Base-by-base conservation (phyloP, 495 filamentous ascomycete genomes). In the Penicillium manginii region DNA sequence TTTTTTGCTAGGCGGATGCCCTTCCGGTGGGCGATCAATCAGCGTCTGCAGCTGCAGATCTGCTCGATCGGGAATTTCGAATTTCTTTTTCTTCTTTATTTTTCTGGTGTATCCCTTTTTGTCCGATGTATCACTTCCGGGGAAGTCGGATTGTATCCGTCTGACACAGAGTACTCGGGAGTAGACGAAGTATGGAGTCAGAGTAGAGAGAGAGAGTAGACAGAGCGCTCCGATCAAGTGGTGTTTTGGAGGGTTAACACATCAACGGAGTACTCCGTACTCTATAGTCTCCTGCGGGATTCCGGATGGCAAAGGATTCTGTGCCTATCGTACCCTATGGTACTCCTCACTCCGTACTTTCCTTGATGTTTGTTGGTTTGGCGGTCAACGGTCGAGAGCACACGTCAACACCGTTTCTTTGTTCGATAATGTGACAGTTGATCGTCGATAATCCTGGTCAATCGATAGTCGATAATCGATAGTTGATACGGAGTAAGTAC, bases 11-110 rank as follows among this genome's bases (percentile, higher is more conserved):
- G 52, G 55, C 61, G 67, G 61, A 62, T 58, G 57, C 32, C 39
- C 52, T 65, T 61, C 67, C 61, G 61, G 35, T 4, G 45, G 61
- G 39, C 64, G 58, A 64, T 67, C 63, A 64, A 54, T 60, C 54
- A 64, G 58, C 42, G 32, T 22, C 42, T 29, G 26, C 26, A 29
- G 26, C 2, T 42, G 33, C 15, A 40, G 55, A 61, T 61, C 55
- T 32, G 49, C 62, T 47, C 15, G 45, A 47, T 47, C 45, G 21
- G 45, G 37, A 57, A 46, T 48, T n/a, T 15, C 21, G 45, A 47
- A 47, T 47, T 47, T 26, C 14, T 29, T 11, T 15, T 47, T 18
- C 19, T 43, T 43, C n/a, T 9, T 12, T 43, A n/a, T 6, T 43
- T 43, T 43, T 43, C 17, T 43, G 40, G 17, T 43, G 15, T 39